Evolutionary conservation across 192 early-diverging fungal species (phyloP).

Genomic region (Podila epigama): DNA sequence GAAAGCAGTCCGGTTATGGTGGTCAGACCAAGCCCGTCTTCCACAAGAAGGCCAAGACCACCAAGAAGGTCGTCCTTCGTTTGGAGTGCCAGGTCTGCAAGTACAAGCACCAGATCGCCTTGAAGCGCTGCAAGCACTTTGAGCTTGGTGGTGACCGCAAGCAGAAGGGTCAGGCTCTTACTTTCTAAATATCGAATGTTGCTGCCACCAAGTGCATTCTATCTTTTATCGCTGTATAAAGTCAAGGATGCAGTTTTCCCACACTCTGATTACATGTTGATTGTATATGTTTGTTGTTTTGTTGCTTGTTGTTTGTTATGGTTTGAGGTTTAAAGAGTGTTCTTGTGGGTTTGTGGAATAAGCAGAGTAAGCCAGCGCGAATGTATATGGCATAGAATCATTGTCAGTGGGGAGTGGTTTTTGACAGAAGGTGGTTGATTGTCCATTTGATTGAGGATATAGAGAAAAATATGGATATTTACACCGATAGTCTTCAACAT

Average conservation of each 20-base stretch:
- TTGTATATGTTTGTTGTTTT: too few relatives aligned
- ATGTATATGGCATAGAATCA: too few relatives aligned
- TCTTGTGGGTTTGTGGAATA: too few relatives aligned
- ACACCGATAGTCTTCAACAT: too few relatives aligned
- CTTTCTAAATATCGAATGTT: conserved; percentile 3
- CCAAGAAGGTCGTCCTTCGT: conserved; percentile 99
- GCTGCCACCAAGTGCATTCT: conserved; percentile 1
- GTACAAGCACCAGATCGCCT: conserved; percentile 96
- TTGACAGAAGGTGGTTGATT: too few relatives aligned
- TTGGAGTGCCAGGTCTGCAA: conserved; percentile 99
- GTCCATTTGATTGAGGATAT: too few relatives aligned
- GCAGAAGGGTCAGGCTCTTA: conserved; percentile 3
- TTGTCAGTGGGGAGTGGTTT: too few relatives aligned
- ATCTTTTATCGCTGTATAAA: not conserved
- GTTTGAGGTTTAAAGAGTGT: too few relatives aligned
- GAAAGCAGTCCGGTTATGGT: conserved; percentile 99
- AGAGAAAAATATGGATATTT: too few relatives aligned
- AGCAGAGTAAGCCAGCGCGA: too few relatives aligned
- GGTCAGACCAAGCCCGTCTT: conserved; percentile 99
- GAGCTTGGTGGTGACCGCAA: conserved; percentile 56
- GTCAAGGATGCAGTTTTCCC: not conserved
- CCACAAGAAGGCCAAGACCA: conserved; percentile 99
- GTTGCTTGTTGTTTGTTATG: too few relatives aligned
- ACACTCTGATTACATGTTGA: too few relatives aligned
- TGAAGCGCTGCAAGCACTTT: conserved; percentile 99